A percentile compares a stretch with the other conserved stretches of the same genome.
Conservation (phyloP, 176 grass and related monocot species). For the Phyllostachys edulis region DNA sequence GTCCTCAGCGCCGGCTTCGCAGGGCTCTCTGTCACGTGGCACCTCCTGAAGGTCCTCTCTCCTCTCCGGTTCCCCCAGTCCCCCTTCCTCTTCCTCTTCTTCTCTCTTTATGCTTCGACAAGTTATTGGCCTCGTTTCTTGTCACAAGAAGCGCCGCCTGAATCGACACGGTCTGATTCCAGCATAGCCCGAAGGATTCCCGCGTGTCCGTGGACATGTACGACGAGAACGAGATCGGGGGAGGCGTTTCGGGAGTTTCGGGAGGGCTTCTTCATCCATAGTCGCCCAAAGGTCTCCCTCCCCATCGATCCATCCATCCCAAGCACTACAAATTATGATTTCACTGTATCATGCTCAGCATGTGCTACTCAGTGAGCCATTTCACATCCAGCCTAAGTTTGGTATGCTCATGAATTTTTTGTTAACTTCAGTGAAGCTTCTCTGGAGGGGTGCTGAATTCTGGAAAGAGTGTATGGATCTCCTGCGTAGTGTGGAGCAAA, state of each 20-base stretch:
- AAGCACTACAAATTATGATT: background rate
- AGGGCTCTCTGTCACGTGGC: slow-evolving; percentile 86
- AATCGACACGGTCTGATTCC: background rate
- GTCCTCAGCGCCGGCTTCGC: slow-evolving; percentile 85
- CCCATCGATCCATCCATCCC: background rate
- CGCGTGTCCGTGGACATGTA: slow-evolving; percentile 73
- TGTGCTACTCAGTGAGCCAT: background rate
- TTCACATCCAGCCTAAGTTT: background rate
- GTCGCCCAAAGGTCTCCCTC: slow-evolving; percentile 76
- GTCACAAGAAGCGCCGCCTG: background rate
- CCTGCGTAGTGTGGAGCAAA: slow-evolving; percentile 49
- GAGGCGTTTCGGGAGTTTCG: slow-evolving; percentile 77
- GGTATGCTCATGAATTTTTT: background rate
- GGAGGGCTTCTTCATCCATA: slow-evolving; percentile 92
- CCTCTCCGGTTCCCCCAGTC: background rate
- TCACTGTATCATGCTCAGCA: background rate
- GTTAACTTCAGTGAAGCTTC: slow-evolving; percentile 71
- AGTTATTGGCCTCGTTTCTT: background rate
- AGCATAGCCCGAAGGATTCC: slow-evolving; percentile 63
- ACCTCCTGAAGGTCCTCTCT: slow-evolving; percentile 74
- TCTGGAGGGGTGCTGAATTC: slow-evolving; percentile 85
- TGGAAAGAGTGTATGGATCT: slow-evolving; percentile 86
- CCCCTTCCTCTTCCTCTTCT: background rate
- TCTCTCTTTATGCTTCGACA: background rate
- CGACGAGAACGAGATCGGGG: slow-evolving; percentile 79